Base-by-base conservation (phyloP, 2,329 filamentous ascomycete species). In the Aspergillus flavus region DNA sequence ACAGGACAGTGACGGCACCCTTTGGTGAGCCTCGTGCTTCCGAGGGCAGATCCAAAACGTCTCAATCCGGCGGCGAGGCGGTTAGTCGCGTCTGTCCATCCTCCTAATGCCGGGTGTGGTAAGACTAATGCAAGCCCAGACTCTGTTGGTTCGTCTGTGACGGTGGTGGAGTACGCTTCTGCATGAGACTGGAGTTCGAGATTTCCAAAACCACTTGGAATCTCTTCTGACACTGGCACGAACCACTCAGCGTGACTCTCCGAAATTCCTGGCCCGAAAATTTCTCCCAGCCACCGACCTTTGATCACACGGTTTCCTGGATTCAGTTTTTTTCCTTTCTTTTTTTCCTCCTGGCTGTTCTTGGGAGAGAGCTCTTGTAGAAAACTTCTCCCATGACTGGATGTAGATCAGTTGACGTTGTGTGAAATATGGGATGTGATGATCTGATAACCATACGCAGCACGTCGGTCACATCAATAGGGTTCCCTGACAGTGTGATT, bases 71-170 rank as follows among this genome's bases (percentile, higher is more conserved):
- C 52, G 30, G 34, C 45, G 54, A 59, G 61, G 56, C 57, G 61
- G 52, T 58, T 62, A 55, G 60, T 60, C 52, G 52, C 46, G 57
- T 58, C 34, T 53, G 21, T 56, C 52, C 56, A 55, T 55, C 45
- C 23, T 58, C 53, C 39, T 36, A 52, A 57, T 58, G 57, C 54
- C 48, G 36, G 43, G 52, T 52, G 61, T 61, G 55, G 53, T 54
- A 56, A 28, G 46, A 61, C 67, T 69, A 68, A 70, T 70, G 68
- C 68, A 70, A 32, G 67, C 62, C 66, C 63, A 66, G 63, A 60
- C 64, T 66, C 57, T 63, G 57, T 57, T 61, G 63, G 63, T 67
- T 67, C 61, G 61, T 63, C 54, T 43, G 46, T 55, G 55, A 59
- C 58, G 50, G 45, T 16, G 53, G 66, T 68, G 67, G 64, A 65